Percentiles rank a stretch among this genome's conserved stretches.
Evolutionary conservation across 78 protist genomes (phyloP).

Genomic region (Polysphondylium violaceum): DNA sequence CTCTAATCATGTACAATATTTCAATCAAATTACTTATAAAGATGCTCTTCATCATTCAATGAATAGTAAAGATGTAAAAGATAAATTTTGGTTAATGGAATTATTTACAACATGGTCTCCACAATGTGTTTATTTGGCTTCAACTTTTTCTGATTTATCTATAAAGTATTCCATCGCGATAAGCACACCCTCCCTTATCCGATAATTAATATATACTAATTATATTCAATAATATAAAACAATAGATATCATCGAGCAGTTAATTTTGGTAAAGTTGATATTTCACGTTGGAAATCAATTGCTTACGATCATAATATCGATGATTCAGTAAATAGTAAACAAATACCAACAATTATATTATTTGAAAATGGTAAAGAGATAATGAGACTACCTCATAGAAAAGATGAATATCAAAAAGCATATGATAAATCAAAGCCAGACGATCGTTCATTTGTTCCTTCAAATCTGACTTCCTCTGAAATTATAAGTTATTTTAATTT

Average conservation of each 20-base stretch:
- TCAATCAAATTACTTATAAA: slow-evolving; percentile 22
- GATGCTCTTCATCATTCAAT: background rate
- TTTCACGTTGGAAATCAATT: slow-evolving; percentile 40
- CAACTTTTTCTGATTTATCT: slow-evolving; percentile 35
- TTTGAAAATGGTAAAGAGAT: slow-evolving; percentile 36
- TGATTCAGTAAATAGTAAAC: slow-evolving; percentile 53
- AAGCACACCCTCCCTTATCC: background rate
- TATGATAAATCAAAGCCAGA: background rate
- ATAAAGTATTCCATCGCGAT: background rate
- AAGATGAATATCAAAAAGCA: slow-evolving; percentile 3
- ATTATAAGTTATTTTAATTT: slow-evolving; percentile 24
- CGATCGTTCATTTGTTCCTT: background rate
- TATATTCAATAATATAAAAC: background rate
- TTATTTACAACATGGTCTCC: slow-evolving; percentile 66
- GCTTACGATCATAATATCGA: slow-evolving; percentile 13
- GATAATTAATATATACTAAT: background rate
- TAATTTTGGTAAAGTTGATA: slow-evolving; percentile 50
- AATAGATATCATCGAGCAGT: background rate
- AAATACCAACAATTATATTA: slow-evolving; percentile 44
- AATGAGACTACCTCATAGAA: slow-evolving; percentile 29
- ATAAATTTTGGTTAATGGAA: background rate
- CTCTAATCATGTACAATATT: slow-evolving; percentile 10
- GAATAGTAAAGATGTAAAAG: background rate
- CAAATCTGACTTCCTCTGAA: background rate
- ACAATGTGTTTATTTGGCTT: slow-evolving; percentile 34